Evolutionary conservation across 805 yeast genomes (phyloP).

Genomic region (Teunomyces stri): DNA sequence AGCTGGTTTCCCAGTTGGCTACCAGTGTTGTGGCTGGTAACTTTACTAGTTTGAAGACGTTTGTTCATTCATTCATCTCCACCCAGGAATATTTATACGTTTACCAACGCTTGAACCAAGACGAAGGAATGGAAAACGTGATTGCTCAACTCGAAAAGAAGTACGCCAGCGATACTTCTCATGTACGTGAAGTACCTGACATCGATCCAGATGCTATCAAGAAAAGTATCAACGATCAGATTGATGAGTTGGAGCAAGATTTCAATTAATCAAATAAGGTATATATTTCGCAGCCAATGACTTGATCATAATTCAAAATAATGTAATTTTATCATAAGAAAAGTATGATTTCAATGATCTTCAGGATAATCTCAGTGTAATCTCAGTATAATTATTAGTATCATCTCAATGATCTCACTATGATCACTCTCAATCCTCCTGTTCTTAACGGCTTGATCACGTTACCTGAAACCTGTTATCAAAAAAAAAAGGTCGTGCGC

Average conservation of each 20-base stretch:
- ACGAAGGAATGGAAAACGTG: conserved; percentile 9
- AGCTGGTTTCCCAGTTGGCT: not conserved
- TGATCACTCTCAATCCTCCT: too few species aligned
- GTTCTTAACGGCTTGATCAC: too few species aligned
- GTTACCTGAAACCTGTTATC: not conserved
- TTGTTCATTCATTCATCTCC: conserved; percentile 19
- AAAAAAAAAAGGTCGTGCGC: too few species aligned
- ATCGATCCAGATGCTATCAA: conserved; percentile 9
- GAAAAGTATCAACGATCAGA: conserved; percentile 9
- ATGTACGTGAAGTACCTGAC: conserved; percentile 2
- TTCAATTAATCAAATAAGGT: too few species aligned
- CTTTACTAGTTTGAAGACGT: conserved; percentile 5
- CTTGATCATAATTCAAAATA: too few species aligned
- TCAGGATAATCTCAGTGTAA: too few species aligned
- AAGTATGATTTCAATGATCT: too few species aligned
- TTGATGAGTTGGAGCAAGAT: conserved; percentile 8
- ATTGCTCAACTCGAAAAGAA: conserved; percentile 3
- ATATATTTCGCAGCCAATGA: too few species aligned
- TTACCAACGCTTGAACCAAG: conserved; percentile 23
- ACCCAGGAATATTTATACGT: conserved; percentile 25
- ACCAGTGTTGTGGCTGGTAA: conserved; percentile 9
- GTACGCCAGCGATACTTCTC: not conserved
- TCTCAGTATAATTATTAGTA: too few species aligned
- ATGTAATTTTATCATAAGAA: too few species aligned
- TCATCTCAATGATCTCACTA: too few species aligned